Evolutionary conservation across 441 rosid species (phyloP), one percentile per base, ranked within the genome.

Genomic region (Theobroma grandiflorum): DNA sequence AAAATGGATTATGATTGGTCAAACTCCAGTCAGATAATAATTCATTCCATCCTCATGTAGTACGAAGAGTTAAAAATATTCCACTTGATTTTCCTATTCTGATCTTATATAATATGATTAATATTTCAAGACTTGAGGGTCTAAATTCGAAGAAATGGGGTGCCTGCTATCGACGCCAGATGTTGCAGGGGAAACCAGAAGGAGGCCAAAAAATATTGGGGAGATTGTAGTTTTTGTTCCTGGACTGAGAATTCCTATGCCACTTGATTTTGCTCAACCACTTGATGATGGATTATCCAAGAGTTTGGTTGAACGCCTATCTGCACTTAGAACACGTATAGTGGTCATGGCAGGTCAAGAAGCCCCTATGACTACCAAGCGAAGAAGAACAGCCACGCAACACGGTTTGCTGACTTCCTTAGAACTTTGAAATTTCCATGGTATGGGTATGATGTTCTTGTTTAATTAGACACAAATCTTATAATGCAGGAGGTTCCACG

Each of bases 271-370:
- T 67, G 80, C 83, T 58, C 65, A 79, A 53, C 55, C 83, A 3
- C 76, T 81, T 42, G 86, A 78, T 70, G 78, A 83, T 77, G 81
- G 81, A 45, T 64, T 86, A 76, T 77, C 90, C 5, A 84, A 73
- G 82, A 83, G 73, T 62, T 57, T 83, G 65, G 79, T 88, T 0
- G 89, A 88, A 76, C 86, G 85, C 9, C 49, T 88, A 26, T 83
- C 87, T 3, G 89, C 85, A 12, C 85, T 88, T 37, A 82, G 90
- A 79, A 81, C 85, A 1, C 82, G 89, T 45, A 82, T 88, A 67
- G 89, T 84, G 47, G 87, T 86, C 65, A 86, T 88, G 90, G 90
- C 88, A 49, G 87, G 83, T 42, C 89, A 88, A 67, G 90, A 86
- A 80, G 83, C 85, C 35, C 87, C 89, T 58, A 72, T 81, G 20